Evolutionary conservation across 1,284 basidiomycete genomes (phyloP).

Genomic region (Cutaneotrichosporon dermatis): DNA sequence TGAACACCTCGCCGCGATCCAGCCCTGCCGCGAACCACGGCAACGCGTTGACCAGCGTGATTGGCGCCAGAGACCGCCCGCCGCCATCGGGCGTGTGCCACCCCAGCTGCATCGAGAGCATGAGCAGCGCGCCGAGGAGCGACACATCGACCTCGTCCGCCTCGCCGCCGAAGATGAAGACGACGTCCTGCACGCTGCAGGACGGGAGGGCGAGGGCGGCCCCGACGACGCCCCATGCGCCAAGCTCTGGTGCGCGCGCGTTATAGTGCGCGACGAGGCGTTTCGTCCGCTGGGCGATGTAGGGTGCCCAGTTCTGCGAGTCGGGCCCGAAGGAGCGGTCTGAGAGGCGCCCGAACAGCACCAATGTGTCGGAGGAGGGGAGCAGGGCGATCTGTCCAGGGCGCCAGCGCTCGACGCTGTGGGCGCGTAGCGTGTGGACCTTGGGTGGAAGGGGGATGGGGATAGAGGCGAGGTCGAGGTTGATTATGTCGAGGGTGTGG

Average conservation of each 20-base stretch:
- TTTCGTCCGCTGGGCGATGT: background rate
- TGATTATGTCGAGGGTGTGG: background rate
- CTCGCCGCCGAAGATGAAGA: background rate
- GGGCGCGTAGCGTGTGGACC: background rate
- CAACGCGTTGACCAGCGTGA: background rate
- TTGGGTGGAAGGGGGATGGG: background rate
- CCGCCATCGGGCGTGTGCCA: background rate
- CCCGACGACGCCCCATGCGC: background rate
- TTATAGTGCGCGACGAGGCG: background rate
- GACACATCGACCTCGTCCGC: background rate
- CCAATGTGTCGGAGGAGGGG: background rate
- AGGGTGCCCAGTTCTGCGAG: background rate
- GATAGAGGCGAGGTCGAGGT: background rate
- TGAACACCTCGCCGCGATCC: background rate
- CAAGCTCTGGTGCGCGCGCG: background rate
- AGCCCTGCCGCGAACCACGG: background rate
- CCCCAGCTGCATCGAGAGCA: background rate
- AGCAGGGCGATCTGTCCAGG: background rate
- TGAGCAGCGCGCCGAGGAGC: background rate
- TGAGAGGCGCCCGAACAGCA: background rate
- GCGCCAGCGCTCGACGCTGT: background rate
- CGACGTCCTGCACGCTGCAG: background rate
- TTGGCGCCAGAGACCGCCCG: background rate
- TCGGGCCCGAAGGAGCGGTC: background rate
- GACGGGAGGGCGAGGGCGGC: background rate